Base-by-base conservation (phyloP, 2,329 filamentous ascomycete genomes). In the Colletotrichum echinochloae region DNA sequence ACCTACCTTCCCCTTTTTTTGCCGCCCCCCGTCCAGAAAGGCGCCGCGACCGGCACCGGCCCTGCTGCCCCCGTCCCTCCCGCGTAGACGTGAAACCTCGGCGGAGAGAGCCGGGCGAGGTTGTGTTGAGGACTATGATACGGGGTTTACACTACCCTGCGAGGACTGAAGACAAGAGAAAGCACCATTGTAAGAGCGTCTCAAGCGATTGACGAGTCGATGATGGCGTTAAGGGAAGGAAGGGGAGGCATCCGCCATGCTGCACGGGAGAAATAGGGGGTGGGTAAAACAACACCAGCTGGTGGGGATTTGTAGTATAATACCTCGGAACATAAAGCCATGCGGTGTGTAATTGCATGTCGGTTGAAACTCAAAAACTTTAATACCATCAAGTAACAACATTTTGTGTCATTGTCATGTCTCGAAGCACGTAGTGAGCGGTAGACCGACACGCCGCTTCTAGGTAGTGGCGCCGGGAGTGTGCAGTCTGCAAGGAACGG, bases 1-100 rank as follows among this genome's bases (percentile, higher is more conserved):
- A 85, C 83, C 61, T 87, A 87, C 72, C 80, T 87, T 63, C 84
- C 84, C 28, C 78, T 87, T 60, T 87, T 87, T 78, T 76, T 87
- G 62, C 85, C 84, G 3, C 84, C 83, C 12, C 73, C 77, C 64
- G 77, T 73, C 44, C 65, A 65, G 28, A 35, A 48, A 39, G 65
- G 66, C 52, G 65, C 60, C 26, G 77, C 76, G 49, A 79, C 81
- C 39, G 75, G 77, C 55, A 82, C 81, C 57, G 79, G 74, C 20
- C 74, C 78, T 44, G 74, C 77, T 20, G 74, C 77, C 33, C 78
- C 80, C 12, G 76, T 73, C 28, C 73, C 76, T 33, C 60, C 73
- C 26, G 73, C 72, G 61, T 79, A 74, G 71, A 35, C 5, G 26
- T 20, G 26, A 56, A 26, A 18, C 33, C 33, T 56, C 16, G 52